Base-by-base conservation (phyloP, 148 eudicot genomes). In the Rhododendron simsii region DNA sequence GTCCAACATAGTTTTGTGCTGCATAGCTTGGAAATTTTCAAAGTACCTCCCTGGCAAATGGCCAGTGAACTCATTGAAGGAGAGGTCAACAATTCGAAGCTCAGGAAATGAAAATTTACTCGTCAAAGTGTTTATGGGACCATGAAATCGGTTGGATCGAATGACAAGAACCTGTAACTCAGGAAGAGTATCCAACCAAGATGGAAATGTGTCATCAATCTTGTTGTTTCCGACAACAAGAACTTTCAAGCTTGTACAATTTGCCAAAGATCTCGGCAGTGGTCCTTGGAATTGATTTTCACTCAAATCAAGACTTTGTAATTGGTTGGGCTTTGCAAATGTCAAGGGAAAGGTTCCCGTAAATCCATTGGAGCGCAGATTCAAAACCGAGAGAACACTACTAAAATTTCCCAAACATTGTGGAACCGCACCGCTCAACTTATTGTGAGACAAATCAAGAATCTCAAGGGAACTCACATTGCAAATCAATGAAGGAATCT, bases 51-150 rank as follows among this genome's bases (percentile, higher is more conserved):
- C 0, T 4, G 81, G 76, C 45, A 91, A 59, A 6, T 55, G 28
- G 16, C 92, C 90, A 8, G 15, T 63, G 53, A 93, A 91, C 26
- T 80, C 78, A 82, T 93, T 93, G 50, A 65, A 86, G 41, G 93
- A 89, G 14, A 93, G 81, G 78, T 93, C 95, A 18, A 92, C 5
- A 9, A 93, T 91, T 75, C 89, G 94, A 73, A 91, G 90, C 28
- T 78, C 39, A 51, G 87, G 84, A 89, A 89, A 85, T 0, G 41
- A 18, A 7, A 30, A 7, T n/a, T 51, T 76, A 23, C 0, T 48
- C 28, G 23, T 23, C 1, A 45, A 47, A 81, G 90, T 86, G 26
- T 3, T 21, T 13, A 89, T 55, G n/a, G 84, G 28, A 51, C 92
- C 94, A 30, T 69, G 50, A 26, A 92, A 88, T 11, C 14, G 65